phyloP scores from a whole-genome alignment of 1,284 basidiomycete genomes.

The Ganoderma resinaceum region DNA sequence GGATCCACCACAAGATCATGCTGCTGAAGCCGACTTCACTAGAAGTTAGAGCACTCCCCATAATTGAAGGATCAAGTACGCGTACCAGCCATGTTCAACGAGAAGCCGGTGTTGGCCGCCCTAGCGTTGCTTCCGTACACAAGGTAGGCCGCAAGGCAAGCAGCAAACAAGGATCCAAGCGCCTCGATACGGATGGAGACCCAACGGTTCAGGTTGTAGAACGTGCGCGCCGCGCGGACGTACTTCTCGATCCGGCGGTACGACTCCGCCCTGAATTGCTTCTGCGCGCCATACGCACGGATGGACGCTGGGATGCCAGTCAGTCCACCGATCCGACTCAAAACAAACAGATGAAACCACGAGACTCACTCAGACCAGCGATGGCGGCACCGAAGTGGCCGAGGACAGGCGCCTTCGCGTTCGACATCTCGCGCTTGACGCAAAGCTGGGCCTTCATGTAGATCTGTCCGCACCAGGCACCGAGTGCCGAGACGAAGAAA shows the following conservation, averaged over 20 bases:
- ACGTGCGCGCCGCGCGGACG: conserved; percentile 52
- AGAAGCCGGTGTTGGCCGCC: conserved; percentile 56
- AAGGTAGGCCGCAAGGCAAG: conserved; percentile 60
- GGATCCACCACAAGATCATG: conserved; percentile 63
- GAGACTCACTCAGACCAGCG: conserved; percentile 60
- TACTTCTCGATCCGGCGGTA: conserved; percentile 55
- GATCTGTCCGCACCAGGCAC: conserved; percentile 55
- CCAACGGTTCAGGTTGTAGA: conserved; percentile 59
- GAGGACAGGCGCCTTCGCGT: conserved; percentile 70
- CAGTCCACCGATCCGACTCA: no score
- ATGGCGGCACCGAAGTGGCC: conserved; percentile 77
- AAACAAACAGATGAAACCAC: not conserved
- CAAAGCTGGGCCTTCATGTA: conserved; percentile 79
- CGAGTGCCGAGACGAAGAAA: conserved; percentile 49
- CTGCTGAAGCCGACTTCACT: conserved; percentile 57
- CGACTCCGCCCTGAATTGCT: conserved; percentile 53
- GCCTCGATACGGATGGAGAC: conserved; percentile 47
- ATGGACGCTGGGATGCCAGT: conserved; percentile 54
- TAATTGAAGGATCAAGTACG: not conserved
- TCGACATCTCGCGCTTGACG: conserved; percentile 80
- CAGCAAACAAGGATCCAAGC: conserved; percentile 59
- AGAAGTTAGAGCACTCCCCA: no score
- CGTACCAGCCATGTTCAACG: conserved; percentile 57
- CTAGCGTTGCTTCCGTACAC: conserved; percentile 51
- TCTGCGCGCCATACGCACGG: conserved; percentile 63